Evolutionary conservation across 164 flowering plant species (phyloP).

Genomic region (Malania oleifera): DNA sequence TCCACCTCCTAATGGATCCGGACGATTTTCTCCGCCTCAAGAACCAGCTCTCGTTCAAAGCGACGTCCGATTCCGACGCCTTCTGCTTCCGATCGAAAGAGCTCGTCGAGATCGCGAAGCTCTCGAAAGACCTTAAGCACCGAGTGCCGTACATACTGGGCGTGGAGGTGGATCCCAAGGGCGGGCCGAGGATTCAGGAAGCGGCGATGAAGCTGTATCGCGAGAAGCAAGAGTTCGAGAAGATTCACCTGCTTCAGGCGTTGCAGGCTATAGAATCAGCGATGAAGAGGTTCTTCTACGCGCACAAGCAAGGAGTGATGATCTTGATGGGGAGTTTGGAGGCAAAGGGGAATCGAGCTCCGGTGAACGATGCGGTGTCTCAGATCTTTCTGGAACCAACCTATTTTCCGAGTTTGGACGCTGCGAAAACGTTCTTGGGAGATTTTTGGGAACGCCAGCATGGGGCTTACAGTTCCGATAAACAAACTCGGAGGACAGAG

Average conservation of each 20-base stretch:
- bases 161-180: conserved; percentile 87
- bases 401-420: conserved; percentile 86
- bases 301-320: conserved; percentile 59
- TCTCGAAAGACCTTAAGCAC: conserved; percentile 63
- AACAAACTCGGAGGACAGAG: background rate
- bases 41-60: conserved; percentile 45
- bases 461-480: background rate
- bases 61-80: conserved; percentile 39
- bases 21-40: conserved; percentile 71
- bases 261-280: conserved; percentile 71
- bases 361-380: conserved; percentile 38
- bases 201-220: conserved; percentile 76
- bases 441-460: conserved; percentile 37
- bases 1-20: conserved; percentile 74
- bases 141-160: conserved; percentile 69
- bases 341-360: conserved; percentile 42
- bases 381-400: conserved; percentile 71
- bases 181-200: conserved; percentile 90
- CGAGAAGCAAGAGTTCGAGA: conserved; percentile 36
- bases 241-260: conserved; percentile 66
- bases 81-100: conserved; percentile 70
- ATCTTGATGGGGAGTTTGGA: conserved; percentile 80
- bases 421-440: conserved; percentile 89
- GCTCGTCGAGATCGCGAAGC: conserved; percentile 43
- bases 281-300: conserved; percentile 67